Evolutionary conservation across 345 rosid genomes (phyloP).

Genomic region (Corymbia maculata): DNA sequence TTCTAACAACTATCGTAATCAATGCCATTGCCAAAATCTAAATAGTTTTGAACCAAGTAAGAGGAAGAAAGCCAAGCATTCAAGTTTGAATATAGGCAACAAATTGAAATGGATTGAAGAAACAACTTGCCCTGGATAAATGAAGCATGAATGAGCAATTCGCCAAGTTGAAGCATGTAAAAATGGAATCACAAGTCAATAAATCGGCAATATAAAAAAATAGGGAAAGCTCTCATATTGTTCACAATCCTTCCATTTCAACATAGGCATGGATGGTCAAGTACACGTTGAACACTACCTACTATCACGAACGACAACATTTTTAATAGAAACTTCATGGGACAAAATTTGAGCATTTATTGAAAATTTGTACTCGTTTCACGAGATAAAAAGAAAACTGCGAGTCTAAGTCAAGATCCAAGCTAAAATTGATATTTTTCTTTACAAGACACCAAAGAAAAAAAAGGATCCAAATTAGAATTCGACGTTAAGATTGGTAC

Average conservation of each 20-base stretch:
- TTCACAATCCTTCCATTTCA: neutral
- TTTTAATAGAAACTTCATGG: neutral
- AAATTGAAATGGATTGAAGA: neutral
- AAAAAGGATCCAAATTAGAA: neutral
- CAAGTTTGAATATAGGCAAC: neutral
- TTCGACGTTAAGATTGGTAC: neutral
- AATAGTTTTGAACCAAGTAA: too few relatives aligned
- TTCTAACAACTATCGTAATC: neutral
- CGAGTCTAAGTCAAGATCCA: neutral
- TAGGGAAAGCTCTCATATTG: neutral
- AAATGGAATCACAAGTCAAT: neutral
- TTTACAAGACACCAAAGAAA: neutral
- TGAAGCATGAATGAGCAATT: neutral
- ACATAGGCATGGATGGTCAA: rapidly evolving
- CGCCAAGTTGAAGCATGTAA: neutral
- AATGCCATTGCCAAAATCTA: too few relatives aligned
- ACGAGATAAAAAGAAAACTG: neutral
- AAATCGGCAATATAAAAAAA: neutral
- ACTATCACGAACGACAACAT: rapidly evolving
- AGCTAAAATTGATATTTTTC: neutral
- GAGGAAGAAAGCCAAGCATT: neutral
- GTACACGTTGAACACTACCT: rapidly evolving
- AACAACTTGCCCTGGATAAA: neutral
- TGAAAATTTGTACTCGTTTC: neutral
- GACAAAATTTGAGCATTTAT: neutral